phyloP scores from a whole-genome alignment of 2,329 filamentous ascomycete species.

The Xylaria sp. region DNA sequence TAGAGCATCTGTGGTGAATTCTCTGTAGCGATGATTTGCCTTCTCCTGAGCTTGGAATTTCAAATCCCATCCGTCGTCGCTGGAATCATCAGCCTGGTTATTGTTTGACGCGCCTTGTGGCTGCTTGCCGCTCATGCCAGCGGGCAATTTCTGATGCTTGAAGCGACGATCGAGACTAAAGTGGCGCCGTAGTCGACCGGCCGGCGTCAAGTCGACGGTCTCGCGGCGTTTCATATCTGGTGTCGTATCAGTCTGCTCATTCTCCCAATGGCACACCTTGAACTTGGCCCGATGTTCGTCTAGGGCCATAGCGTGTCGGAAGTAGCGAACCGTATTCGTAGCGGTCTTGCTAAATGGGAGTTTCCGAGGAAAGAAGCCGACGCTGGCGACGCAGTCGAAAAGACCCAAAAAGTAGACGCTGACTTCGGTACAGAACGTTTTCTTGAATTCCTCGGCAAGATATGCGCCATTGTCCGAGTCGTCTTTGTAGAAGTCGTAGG shows the following conservation, averaged over 20 bases:
- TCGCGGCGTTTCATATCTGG: conserved; percentile 16
- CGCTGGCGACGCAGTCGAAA: conserved; percentile 37
- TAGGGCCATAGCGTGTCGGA: conserved; percentile 36
- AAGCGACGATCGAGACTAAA: conserved; percentile 11
- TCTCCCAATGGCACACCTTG: conserved; percentile 36
- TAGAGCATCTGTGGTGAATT: conserved; percentile 34
- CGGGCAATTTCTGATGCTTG: conserved; percentile 14
- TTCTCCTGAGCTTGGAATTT: conserved; percentile 34
- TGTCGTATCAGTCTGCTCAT: conserved; percentile 2
- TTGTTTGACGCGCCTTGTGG: background rate
- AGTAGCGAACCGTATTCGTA: conserved; percentile 33
- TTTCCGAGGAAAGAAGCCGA: conserved; percentile 37
- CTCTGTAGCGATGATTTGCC: conserved; percentile 21
- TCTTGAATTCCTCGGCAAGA: conserved; percentile 34
- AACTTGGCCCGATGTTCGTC: conserved; percentile 37
- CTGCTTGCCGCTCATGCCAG: conserved; percentile 2
- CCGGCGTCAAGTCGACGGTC: conserved; percentile 31
- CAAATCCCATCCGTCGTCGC: conserved; percentile 16
- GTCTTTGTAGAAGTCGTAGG: conserved; percentile 38
- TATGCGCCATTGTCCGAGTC: conserved; percentile 32
- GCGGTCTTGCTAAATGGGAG: conserved; percentile 36
- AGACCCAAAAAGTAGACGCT: conserved; percentile 35
- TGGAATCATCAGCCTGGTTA: conserved; percentile 10
- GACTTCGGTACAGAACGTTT: conserved; percentile 36
- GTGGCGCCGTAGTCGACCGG: conserved; percentile 8